Evolutionary conservation across 768 basidiomycete species (phyloP).

Genomic region (Chiua virens): DNA sequence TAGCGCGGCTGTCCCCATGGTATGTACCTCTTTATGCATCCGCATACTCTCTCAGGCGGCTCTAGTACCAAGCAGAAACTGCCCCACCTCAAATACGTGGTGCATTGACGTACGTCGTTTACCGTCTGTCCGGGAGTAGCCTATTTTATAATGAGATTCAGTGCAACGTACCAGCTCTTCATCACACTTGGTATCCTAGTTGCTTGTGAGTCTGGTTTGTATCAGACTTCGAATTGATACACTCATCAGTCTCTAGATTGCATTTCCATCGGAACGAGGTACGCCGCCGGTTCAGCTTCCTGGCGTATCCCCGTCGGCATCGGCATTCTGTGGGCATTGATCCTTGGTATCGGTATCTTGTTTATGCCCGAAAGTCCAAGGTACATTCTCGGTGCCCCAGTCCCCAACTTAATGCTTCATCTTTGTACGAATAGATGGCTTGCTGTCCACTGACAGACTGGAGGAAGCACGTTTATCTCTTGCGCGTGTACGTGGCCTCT

Average conservation of each 20-base stretch:
- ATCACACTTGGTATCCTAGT: constrained; percentile 72
- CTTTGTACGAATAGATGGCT: constrained; percentile 47
- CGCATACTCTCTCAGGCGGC: constrained; percentile 3
- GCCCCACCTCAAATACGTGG: constrained; percentile 73
- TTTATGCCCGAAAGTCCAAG: constrained; percentile 71
- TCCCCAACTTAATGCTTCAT: not conserved
- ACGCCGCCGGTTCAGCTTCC: constrained; percentile 44
- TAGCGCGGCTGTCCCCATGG: constrained; percentile 67
- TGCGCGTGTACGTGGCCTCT: constrained; percentile 49
- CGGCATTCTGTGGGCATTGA: constrained; percentile 59
- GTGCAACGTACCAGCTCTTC: constrained; percentile 58
- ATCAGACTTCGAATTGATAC: not conserved
- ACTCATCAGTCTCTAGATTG: constrained; percentile 40
- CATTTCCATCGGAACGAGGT: constrained; percentile 67
- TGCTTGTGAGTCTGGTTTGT: constrained; percentile 44
- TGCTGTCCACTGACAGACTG: constrained; percentile 42
- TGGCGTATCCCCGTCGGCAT: constrained; percentile 67
- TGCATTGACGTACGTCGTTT: constrained; percentile 45
- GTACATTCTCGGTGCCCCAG: constrained; percentile 17
- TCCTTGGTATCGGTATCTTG: constrained; percentile 62
- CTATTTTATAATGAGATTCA: not conserved
- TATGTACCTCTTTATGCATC: constrained; percentile 15
- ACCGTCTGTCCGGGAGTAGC: not conserved
- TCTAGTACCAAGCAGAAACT: constrained; percentile 67
- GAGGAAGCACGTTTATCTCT: constrained; percentile 52